phyloP scores from a whole-genome alignment of 176 grass and related monocot genomes.

The Neostapfia colusana region DNA sequence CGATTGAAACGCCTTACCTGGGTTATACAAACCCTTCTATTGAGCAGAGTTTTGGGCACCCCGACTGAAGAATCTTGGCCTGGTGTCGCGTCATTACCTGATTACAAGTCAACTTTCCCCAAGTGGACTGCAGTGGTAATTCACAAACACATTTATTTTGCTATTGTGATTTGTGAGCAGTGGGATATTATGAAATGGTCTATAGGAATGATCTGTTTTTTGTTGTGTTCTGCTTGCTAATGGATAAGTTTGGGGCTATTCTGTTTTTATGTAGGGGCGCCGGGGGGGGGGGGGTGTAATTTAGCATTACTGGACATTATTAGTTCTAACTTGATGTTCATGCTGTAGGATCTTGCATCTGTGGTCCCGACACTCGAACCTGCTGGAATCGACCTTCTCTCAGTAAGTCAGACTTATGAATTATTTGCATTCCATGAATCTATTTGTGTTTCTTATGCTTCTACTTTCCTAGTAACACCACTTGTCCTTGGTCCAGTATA shows the following conservation, averaged over 20 bases:
- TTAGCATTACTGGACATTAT: background rate
- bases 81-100: slow-evolving; percentile 76
- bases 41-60: slow-evolving; percentile 70
- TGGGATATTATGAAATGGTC: background rate
- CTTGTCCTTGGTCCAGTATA: background rate
- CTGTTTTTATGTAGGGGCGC: background rate
- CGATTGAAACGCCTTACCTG: slow-evolving; percentile 13
- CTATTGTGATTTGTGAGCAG: slow-evolving; percentile 6
- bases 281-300: too few relatives aligned
- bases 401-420: slow-evolving; percentile 46
- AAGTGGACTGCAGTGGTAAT: slow-evolving; percentile 68
- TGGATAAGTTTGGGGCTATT: background rate
- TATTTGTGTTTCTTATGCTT: slow-evolving; percentile 11
- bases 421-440: background rate
- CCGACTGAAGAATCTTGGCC: slow-evolving; percentile 86
- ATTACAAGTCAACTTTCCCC: slow-evolving; percentile 86
- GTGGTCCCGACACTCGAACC: slow-evolving; percentile 65
- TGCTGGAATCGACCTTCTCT: slow-evolving; percentile 78
- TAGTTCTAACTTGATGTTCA: slow-evolving; percentile 24
- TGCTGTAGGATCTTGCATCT: slow-evolving; percentile 63
- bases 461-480: background rate
- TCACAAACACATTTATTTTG: background rate
- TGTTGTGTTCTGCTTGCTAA: background rate
- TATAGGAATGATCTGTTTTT: background rate
- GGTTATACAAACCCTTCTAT: slow-evolving; percentile 3